These are phyloP conservation scores for Penicillium lividum DNA, from an alignment of 495 filamentous ascomycete species.

Conservation along the genomic window DNA sequence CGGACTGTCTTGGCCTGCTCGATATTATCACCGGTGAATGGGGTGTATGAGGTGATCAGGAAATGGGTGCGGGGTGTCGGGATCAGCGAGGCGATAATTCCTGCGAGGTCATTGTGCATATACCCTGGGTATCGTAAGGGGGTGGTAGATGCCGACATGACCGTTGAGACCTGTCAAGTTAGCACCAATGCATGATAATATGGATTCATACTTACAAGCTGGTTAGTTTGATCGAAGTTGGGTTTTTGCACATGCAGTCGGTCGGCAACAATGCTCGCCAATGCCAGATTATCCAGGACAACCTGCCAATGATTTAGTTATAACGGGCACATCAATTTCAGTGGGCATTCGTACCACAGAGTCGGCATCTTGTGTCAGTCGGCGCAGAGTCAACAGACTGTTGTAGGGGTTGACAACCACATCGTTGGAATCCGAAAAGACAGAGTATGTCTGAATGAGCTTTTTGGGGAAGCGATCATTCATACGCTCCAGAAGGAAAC, in stretches of 20 bases:
- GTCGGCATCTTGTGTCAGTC: slow-evolving; percentile 93
- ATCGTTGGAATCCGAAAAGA: slow-evolving; percentile 90
- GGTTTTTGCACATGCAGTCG: slow-evolving; percentile 90
- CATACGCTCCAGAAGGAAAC: slow-evolving; percentile 91
- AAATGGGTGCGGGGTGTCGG: slow-evolving; percentile 97
- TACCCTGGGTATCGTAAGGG: slow-evolving; percentile 96
- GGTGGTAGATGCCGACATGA: slow-evolving; percentile 97
- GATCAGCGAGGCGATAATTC: slow-evolving; percentile 93
- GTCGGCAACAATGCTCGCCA: slow-evolving; percentile 92
- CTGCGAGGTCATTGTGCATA: slow-evolving; percentile 99
- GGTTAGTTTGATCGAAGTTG: slow-evolving; percentile 96
- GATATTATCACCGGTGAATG: slow-evolving; percentile 92
- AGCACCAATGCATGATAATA: background rate
- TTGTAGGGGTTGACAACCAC: slow-evolving; percentile 99
- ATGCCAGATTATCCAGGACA: slow-evolving; percentile 93
- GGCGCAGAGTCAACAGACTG: slow-evolving; percentile 85
- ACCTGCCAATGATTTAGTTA: slow-evolving; percentile 48
- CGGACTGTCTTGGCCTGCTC: slow-evolving; percentile 96
- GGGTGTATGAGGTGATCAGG: slow-evolving; percentile 96
- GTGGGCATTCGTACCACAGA: slow-evolving; percentile 62
- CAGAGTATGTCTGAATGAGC: slow-evolving; percentile 97
- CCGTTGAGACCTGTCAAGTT: slow-evolving; percentile 70
- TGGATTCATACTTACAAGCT: slow-evolving; percentile 59
- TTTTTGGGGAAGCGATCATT: slow-evolving; percentile 99
- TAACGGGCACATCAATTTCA: background rate